Evolutionary conservation across 2,329 filamentous ascomycete species (phyloP), one percentile per base, ranked within the genome.

Genomic region (Pseudocercospora fijiensis): DNA sequence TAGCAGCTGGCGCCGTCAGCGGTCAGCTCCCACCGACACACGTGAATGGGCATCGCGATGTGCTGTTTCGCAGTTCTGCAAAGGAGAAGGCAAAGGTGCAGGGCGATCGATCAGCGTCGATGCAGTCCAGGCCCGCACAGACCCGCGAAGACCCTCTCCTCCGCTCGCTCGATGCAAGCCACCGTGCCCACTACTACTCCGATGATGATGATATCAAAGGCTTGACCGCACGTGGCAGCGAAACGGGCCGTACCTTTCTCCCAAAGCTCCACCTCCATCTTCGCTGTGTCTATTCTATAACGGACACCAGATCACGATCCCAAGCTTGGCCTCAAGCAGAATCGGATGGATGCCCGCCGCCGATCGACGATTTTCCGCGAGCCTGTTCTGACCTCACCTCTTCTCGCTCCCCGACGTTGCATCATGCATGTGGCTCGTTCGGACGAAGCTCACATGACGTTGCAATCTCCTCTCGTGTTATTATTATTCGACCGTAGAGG

Each of bases 21-120:
- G 47, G 47, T 22, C 49, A 51, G 43, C 57, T 60, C 28, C 24
- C 47, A n/a, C 13, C 30, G 47, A 53, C 47, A 26, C 26, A 55
- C 49, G 22, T 18, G 53, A 26, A 57, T 41, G 24, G n/a, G 22
- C 11, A 53, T 26, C 45, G 49, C 22, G 49, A 28, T 53, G 22
- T 28, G 49, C 13, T 53, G 49, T 27, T 53, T 53, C 49, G 49
- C 45, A 28, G 49, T 28, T 41, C 22, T 26, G 47, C 24, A 26
- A 28, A 27, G 49, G 20, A 7, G 49, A 24, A 28, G 24, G 47
- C 24, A 26, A 28, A 27, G 49, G 20, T 13, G 49, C 49, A 28
- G 24, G 13, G n/a, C n/a, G n/a, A n/a, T n/a, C n/a, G n/a, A n/a
- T n/a, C n/a, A n/a, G n/a, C n/a, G n/a, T 53, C 26, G 49, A 30